A percentile compares a stretch with the other conserved stretches of the same genome.
These are phyloP conservation scores for Geotrichum candidum DNA, from an alignment of 1,139 yeast species.

Conservation along the genomic window DNA sequence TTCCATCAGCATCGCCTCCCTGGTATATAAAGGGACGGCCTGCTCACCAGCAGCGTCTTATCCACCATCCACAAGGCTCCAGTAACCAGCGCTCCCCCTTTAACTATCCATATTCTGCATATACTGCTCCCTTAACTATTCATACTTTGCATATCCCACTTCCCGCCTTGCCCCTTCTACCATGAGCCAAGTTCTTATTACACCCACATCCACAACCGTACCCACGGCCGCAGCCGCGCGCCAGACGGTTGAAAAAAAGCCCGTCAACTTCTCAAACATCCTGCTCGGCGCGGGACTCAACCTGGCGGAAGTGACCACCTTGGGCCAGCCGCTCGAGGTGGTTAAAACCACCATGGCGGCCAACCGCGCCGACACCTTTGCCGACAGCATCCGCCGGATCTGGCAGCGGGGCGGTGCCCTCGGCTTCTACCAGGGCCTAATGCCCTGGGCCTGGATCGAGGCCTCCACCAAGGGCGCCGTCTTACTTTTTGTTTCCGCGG, in stretches of 20 bases:
- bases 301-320: conserved; percentile 84
- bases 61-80: background rate
- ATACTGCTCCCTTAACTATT: background rate
- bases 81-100: background rate
- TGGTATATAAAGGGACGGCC: too few species aligned
- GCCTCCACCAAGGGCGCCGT: conserved; percentile 99
- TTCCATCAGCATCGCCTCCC: too few species aligned
- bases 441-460: conserved; percentile 99
- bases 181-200: background rate
- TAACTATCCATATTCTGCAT: background rate
- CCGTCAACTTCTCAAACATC: conserved; percentile 82
- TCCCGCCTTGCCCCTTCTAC: background rate
- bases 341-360: conserved; percentile 98
- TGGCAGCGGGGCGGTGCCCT: conserved; percentile 89
- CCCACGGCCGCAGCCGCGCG: background rate
- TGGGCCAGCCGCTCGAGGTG: conserved; percentile 96
- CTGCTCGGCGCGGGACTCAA: conserved; percentile 90
- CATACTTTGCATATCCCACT: background rate
- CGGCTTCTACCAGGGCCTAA: conserved; percentile 94
- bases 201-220: background rate
- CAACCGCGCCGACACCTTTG: conserved; percentile 63
- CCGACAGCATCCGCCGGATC: conserved; percentile 65
- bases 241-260: conserved; percentile 58
- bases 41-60: background rate
- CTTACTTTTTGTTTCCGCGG: conserved; percentile 86